A percentile compares a stretch with the other conserved stretches of the same genome.
Evolutionary conservation across 2,329 filamentous ascomycete genomes (phyloP).

Genomic region (Fusarium sororula): DNA sequence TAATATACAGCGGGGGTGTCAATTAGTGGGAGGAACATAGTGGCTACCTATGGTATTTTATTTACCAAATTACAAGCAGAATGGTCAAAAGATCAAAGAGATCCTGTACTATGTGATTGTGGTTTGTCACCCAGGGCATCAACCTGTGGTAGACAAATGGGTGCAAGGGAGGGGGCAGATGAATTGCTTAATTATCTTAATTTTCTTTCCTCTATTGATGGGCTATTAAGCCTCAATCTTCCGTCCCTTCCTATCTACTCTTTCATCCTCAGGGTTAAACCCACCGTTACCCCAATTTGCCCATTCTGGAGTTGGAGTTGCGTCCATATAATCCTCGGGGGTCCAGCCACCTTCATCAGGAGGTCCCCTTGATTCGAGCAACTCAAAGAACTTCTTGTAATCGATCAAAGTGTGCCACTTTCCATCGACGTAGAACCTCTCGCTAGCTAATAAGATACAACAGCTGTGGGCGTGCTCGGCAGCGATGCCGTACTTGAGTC

Average conservation of each 20-base stretch:
- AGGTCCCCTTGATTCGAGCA: constrained; percentile 71
- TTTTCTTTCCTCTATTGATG: background rate
- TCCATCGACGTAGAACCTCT: constrained; percentile 78
- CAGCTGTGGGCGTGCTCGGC: constrained; percentile 96
- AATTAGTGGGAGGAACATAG: background rate
- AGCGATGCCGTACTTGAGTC: constrained; percentile 86
- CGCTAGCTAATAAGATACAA: constrained; percentile 86
- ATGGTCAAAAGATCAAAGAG: background rate
- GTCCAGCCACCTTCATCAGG: constrained; percentile 69
- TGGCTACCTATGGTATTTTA: background rate
- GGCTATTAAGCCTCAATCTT: constrained; percentile 57
- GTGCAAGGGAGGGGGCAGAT: background rate
- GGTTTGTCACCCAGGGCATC: background rate
- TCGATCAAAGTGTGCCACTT: constrained; percentile 94
- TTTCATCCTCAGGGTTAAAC: constrained; percentile 88
- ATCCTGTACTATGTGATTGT: background rate
- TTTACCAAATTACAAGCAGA: background rate
- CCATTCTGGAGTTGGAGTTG: constrained; percentile 75
- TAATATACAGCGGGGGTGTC: background rate
- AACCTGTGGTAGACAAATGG: background rate
- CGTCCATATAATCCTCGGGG: constrained; percentile 18
- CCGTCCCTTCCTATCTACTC: constrained; percentile 87
- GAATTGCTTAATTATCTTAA: background rate
- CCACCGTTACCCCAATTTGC: constrained; percentile 94
- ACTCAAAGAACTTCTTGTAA: constrained; percentile 86